Conservation (phyloP, 768 basidiomycete species). For the Myochromella boudieri region DNA sequence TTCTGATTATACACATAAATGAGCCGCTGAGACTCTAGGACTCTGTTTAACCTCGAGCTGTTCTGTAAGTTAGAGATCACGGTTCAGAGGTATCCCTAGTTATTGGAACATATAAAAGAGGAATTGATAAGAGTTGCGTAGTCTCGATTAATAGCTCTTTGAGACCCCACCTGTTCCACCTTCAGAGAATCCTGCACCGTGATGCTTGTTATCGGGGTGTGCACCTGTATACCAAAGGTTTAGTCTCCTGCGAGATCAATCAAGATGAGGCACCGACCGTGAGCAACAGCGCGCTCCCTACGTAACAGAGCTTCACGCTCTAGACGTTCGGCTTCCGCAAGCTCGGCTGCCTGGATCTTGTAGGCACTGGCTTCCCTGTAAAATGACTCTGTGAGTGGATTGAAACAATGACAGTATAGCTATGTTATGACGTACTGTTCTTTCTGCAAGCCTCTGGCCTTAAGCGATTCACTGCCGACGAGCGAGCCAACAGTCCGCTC, state of each 20-base stretch:
- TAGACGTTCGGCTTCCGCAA: constrained; percentile 53
- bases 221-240: constrained; percentile 19
- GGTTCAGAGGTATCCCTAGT: too few species aligned
- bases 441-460: constrained; percentile 50
- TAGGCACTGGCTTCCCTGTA: constrained; percentile 43
- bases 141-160: background rate
- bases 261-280: constrained; percentile 31
- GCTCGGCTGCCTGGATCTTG: constrained; percentile 45
- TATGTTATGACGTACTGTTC: constrained; percentile 31
- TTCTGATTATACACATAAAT: too few species aligned
- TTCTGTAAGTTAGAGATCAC: too few species aligned
- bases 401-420: constrained; percentile 14
- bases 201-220: constrained; percentile 26
- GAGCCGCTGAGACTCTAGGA: too few species aligned
- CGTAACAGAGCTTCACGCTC: constrained; percentile 48
- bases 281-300: constrained; percentile 52
- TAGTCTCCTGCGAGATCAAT: background rate
- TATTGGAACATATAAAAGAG: too few species aligned
- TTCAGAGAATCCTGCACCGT: constrained; percentile 20
- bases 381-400: background rate
- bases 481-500: constrained; percentile 45
- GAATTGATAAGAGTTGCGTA: too few species aligned
- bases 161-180: background rate
- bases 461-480: constrained; percentile 45
- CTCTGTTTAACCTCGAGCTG: too few species aligned